Evolutionary conservation across 805 yeast genomes (phyloP).

Genomic region (Lipomyces lipofer): DNA sequence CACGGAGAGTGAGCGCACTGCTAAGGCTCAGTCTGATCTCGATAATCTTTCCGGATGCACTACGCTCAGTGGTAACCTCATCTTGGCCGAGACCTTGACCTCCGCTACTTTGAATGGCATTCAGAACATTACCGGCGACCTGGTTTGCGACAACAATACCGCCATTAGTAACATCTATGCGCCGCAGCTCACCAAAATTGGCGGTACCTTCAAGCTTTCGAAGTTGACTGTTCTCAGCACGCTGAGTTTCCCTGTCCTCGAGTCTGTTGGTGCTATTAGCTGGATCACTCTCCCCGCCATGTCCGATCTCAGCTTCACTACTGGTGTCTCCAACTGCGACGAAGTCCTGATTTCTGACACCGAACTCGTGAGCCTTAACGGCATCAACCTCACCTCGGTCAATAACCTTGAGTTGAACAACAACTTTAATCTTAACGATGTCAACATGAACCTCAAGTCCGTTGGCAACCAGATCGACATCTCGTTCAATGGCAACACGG

Average conservation of each 20-base stretch:
- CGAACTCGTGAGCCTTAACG: conserved; percentile 42
- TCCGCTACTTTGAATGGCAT: conserved; percentile 63
- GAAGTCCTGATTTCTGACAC: conserved; percentile 54
- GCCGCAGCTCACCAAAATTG: conserved; percentile 70
- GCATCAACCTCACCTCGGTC: conserved; percentile 43
- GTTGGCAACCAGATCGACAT: conserved; percentile 76
- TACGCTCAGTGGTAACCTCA: conserved; percentile 76
- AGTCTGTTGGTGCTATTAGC: conserved; percentile 76
- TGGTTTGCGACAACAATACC: conserved; percentile 66
- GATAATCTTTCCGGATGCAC: conserved; percentile 72
- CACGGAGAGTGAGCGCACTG: conserved; percentile 55
- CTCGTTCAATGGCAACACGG: conserved; percentile 80
- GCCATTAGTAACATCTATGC: conserved; percentile 68
- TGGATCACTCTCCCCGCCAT: conserved; percentile 88
- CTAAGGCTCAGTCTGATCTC: conserved; percentile 76
- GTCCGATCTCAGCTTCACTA: conserved; percentile 61
- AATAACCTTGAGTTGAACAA: conserved; percentile 71
- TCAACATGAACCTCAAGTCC: conserved; percentile 67
- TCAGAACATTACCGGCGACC: conserved; percentile 73
- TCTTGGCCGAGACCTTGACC: conserved; percentile 56
- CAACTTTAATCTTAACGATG: conserved; percentile 68
- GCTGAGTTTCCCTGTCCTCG: conserved; percentile 73
- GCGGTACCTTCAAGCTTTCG: conserved; percentile 65
- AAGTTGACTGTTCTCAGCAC: conserved; percentile 65
- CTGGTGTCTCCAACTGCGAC: conserved; percentile 72